Conservation (phyloP, 345 rosid genomes). For the Turritis glabra region DNA sequence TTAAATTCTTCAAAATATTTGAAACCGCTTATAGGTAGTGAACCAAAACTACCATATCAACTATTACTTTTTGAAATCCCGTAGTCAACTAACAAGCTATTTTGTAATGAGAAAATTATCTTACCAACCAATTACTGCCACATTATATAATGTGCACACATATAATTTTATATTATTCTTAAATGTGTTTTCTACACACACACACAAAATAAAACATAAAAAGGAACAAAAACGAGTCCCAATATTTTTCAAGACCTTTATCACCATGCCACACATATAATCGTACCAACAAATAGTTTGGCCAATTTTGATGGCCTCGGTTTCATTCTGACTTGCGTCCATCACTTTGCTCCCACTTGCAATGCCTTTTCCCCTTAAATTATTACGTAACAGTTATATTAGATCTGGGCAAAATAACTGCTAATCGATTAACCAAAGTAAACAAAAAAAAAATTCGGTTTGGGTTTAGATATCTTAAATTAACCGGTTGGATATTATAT, state of each 20-base stretch:
- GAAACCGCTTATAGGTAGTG: neutral
- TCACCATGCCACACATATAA: neutral
- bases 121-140: neutral
- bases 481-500: too few species aligned
- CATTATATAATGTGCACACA: neutral
- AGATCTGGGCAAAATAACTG: too few species aligned
- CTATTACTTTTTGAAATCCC: neutral
- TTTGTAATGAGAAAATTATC: neutral
- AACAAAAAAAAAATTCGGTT: too few species aligned
- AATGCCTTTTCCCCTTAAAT: neutral
- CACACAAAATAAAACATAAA: neutral
- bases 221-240: neutral
- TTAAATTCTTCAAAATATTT: neutral
- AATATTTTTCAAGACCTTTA: conserved; percentile 4
- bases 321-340: conserved; percentile 14
- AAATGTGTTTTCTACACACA: too few species aligned
- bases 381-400: neutral
- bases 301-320: conserved; percentile 25
- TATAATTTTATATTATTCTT: neutral
- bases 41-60: neutral
- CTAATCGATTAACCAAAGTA: too few species aligned
- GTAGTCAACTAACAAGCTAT: neutral
- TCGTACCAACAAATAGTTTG: conserved; percentile 24
- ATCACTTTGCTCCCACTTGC: conserved; percentile 28
- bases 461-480: too few species aligned